Evolutionary conservation across 768 basidiomycete species (phyloP).

Genomic region (Auriscalpium orientale): DNA sequence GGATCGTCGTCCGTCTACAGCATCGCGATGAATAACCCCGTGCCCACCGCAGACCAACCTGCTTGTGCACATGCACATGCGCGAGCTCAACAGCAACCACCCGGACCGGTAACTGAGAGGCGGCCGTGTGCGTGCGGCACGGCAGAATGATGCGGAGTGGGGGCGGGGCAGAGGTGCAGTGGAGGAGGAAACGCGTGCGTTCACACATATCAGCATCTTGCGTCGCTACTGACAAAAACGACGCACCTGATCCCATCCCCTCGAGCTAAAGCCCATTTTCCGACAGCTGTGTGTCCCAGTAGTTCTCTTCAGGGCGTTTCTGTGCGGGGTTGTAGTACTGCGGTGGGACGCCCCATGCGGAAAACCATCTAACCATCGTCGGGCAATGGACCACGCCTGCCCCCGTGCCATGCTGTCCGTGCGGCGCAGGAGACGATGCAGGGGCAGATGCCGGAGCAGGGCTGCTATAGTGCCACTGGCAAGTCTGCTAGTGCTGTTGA

Average conservation of each 20-base stretch:
- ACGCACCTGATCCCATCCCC: constrained; percentile 58
- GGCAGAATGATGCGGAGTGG: no score
- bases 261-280: constrained; percentile 61
- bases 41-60: constrained; percentile 27
- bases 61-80: constrained; percentile 16
- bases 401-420: neutral
- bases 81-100: constrained; percentile 32
- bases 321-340: constrained; percentile 48
- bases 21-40: constrained; percentile 12
- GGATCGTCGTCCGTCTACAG: constrained; percentile 38
- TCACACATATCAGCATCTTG: neutral
- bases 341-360: constrained; percentile 8
- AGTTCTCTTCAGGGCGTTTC: constrained; percentile 56
- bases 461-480: constrained; percentile 14
- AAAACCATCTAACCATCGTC: constrained; percentile 7
- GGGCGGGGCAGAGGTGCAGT: no score
- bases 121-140: no score
- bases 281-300: constrained; percentile 48
- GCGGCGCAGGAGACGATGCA: neutral
- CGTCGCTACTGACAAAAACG: neutral
- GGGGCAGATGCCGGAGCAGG: neutral
- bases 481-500: constrained; percentile 13
- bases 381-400: constrained; percentile 5
- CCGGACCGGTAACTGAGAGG: no score
- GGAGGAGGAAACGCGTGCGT: no score